Evolutionary conservation across 2,329 filamentous ascomycete genomes (phyloP), one percentile per base, ranked within the genome.

Genomic region (Bertia moriformis): DNA sequence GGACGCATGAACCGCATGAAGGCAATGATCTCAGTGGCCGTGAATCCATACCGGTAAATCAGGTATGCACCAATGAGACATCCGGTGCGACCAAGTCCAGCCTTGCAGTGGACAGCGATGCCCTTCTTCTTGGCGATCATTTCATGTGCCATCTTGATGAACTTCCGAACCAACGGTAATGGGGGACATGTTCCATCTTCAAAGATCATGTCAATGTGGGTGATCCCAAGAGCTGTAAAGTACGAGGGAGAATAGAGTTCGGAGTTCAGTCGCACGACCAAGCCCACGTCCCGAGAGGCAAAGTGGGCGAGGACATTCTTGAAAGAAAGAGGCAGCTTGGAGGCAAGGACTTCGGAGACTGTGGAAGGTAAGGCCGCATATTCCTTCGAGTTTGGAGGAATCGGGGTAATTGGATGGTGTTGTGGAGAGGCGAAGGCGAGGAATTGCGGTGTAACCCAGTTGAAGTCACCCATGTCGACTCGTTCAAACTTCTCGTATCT

Each of bases 1-100:
- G 91, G 91, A 42, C 89, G 75, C 89, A 96, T 96, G 63, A 98
- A 98, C 44, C 89, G 80, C 89, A 98, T 96, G 60, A 88, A 98
- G 3, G 88, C 83, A 56, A 96, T 96, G 51, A 94, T 77, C 62
- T 95, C 89, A 54, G 96, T 94, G 46, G 91, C 91, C 4, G 89
- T 96, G 60, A 96, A 98, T 41, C 86, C 91, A 58, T 96, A 83
- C 47, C 88, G 78, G 66, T 98, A 98, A 55, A 98, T 96, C 44
- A 98, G 71, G 55, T 98, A 98, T 20, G 91, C 91, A 42, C 91
- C 91, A 52, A 98, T 98, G 46, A 98, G 66, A 57, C 91, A 98
- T 13, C 91, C 91, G 1, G 91, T 98, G 37, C 91, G 80, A 19
- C 91, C 91, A 15, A 98, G 76, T 37, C 91, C 91, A 51, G 91